Conservation (phyloP, 306 rosid genomes). For the Ziziphus jujuba region DNA sequence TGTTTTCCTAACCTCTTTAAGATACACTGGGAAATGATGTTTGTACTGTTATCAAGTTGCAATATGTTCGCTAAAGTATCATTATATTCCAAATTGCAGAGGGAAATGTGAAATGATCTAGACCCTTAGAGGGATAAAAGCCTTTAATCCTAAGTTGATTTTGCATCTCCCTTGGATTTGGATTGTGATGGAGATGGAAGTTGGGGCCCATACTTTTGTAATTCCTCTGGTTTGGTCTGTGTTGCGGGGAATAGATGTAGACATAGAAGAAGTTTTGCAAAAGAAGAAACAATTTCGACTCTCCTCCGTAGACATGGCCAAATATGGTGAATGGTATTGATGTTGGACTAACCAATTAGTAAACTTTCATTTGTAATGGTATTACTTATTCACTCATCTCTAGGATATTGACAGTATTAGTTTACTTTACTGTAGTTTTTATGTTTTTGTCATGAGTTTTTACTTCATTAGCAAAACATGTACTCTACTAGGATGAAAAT, state of each 20-base stretch:
- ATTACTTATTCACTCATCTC: no score
- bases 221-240: background rate
- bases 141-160: slow-evolving; percentile 83
- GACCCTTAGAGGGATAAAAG: slow-evolving; percentile 85
- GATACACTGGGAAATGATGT: no score
- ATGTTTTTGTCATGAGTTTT: no score
- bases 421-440: no score
- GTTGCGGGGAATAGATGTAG: background rate
- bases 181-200: slow-evolving; percentile 99
- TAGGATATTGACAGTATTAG: no score
- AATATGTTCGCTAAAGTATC: no score
- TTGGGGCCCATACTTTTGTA: slow-evolving; percentile 34
- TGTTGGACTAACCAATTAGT: slow-evolving; percentile 14
- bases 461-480: no score
- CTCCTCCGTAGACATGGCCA: background rate
- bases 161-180: slow-evolving; percentile 67
- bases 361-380: background rate
- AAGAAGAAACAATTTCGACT: background rate
- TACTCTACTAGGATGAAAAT: no score
- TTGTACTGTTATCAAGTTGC: no score
- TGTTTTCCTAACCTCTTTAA: no score
- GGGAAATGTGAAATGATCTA: slow-evolving; percentile 96
- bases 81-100: slow-evolving; percentile 59
- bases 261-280: background rate
- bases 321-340: background rate